Evolutionary conservation across 2,329 filamentous ascomycete species (phyloP).

Genomic region (Tolypocladium pustulatum): DNA sequence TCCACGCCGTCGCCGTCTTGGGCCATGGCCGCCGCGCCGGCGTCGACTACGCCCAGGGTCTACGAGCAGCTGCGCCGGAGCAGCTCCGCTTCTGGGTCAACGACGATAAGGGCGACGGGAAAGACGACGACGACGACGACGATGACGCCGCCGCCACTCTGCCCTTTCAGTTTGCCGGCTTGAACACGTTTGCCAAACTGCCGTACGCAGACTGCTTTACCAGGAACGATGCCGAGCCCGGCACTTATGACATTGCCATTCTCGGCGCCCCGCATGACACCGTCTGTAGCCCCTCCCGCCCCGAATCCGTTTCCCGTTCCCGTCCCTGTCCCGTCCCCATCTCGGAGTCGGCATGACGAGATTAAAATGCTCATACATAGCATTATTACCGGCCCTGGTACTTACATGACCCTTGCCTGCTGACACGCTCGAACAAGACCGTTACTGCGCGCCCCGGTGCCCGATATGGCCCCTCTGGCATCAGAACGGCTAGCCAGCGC

Average conservation of each 20-base stretch:
- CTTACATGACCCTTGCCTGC: not conserved
- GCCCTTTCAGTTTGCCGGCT: not conserved
- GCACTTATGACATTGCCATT: constrained; percentile 16
- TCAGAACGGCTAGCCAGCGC: constrained; percentile 65
- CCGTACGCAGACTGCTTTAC: constrained; percentile 14
- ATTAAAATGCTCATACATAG: not conserved
- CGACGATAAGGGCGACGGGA: not conserved
- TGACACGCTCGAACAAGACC: constrained; percentile 2
- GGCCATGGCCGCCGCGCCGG: not conserved
- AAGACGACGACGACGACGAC: not conserved
- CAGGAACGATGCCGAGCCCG: constrained; percentile 2
- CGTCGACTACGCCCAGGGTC: not conserved
- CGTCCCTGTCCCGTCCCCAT: not conserved
- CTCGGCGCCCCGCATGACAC: constrained; percentile 19
- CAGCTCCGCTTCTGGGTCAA: not conserved
- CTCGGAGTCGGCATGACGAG: not conserved
- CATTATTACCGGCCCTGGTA: not conserved
- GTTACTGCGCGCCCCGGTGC: constrained; percentile 20
- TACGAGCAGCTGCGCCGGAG: not conserved
- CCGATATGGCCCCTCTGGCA: constrained; percentile 73
- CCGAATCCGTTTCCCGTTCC: not conserved
- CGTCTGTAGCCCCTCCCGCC: constrained; percentile 4
- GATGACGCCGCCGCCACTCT: not conserved
- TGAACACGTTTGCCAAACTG: constrained; percentile 13
- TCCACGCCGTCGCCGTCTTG: not conserved